These are phyloP conservation scores for Zychaea mexicana DNA, from an alignment of 371 early-diverging fungal species.

Conservation along the genomic window DNA sequence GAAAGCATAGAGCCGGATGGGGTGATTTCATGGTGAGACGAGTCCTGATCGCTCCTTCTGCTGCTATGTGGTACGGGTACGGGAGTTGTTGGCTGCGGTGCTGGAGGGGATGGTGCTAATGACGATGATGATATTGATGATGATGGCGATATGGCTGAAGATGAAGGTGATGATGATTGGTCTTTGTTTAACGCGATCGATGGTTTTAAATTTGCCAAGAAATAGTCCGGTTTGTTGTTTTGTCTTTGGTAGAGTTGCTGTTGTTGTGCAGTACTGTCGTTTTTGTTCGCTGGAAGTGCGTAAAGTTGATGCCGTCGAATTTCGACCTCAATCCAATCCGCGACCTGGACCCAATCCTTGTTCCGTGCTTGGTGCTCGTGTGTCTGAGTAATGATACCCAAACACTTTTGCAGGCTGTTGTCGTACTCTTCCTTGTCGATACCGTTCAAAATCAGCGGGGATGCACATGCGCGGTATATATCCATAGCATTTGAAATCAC, in stretches of 20 bases:
- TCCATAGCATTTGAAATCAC: slow-evolving; percentile 42
- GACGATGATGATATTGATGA: background rate
- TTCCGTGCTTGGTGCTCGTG: slow-evolving; percentile 28
- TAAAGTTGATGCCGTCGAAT: slow-evolving; percentile 35
- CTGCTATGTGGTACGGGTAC: background rate
- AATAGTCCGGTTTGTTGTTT: slow-evolving; percentile 11
- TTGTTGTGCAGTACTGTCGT: background rate
- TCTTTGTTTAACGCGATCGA: slow-evolving; percentile 3
- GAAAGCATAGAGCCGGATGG: slow-evolving; percentile 24
- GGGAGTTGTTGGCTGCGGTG: background rate
- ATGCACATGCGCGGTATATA: slow-evolving; percentile 33
- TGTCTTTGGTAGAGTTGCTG: background rate
- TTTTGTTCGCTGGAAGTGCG: background rate
- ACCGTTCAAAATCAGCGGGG: slow-evolving; percentile 24
- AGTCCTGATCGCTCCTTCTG: background rate
- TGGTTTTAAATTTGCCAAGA: slow-evolving; percentile 22
- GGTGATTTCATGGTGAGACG: slow-evolving; percentile 12
- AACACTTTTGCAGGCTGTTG: slow-evolving; percentile 29
- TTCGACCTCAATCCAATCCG: slow-evolving; percentile 46
- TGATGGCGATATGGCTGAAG: background rate
- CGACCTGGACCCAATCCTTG: slow-evolving; percentile 42
- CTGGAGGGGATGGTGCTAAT: background rate
- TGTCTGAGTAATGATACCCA: slow-evolving; percentile 29
- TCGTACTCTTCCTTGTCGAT: slow-evolving; percentile 31
- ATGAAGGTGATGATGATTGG: slow-evolving; percentile 4